A percentile compares a stretch with the other conserved stretches of the same genome.
Conservation (phyloP, 768 basidiomycete genomes). For the Mycena floridula region DNA sequence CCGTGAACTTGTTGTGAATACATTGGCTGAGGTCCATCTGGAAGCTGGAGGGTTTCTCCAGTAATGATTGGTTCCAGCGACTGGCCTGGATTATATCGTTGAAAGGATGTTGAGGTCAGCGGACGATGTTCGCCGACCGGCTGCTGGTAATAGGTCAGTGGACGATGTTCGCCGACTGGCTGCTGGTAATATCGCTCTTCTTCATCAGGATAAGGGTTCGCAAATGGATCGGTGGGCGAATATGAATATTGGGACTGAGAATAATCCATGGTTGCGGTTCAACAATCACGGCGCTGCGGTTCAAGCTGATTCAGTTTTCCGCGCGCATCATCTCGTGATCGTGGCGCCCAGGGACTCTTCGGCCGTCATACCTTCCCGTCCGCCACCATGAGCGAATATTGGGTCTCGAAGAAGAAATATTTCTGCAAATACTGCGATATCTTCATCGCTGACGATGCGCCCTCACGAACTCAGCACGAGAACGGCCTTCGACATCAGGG, state of each 20-base stretch:
- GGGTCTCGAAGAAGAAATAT: conserved; percentile 90
- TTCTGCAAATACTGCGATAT: conserved; percentile 97
- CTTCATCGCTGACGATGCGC: conserved; percentile 93
- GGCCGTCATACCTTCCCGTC: too few species aligned
- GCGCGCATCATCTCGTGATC: conserved; percentile 8
- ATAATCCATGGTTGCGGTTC: too few species aligned
- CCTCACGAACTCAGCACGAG: conserved; percentile 89
- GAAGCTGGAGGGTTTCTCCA: conserved; percentile 56
- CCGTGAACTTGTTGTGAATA: conserved; percentile 3
- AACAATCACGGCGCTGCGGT: too few species aligned
- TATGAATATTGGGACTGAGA: too few species aligned
- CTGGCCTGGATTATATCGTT: conserved; percentile 57
- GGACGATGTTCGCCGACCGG: too few species aligned
- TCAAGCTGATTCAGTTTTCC: too few species aligned
- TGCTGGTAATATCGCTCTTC: too few species aligned
- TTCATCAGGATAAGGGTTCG: too few species aligned
- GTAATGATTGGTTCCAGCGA: conserved; percentile 56
- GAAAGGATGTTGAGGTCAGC: conserved; percentile 17
- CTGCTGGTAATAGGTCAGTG: too few species aligned
- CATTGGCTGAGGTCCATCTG: conserved; percentile 20
- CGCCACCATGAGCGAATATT: conserved; percentile 81
- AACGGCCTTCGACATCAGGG: conserved; percentile 92
- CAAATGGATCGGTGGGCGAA: too few species aligned
- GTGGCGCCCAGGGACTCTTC: too few species aligned
- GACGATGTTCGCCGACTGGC: too few species aligned